Evolutionary conservation across 306 rosid genomes (phyloP), one percentile per base, ranked within the genome.

Genomic region (Cucurbita pepo): DNA sequence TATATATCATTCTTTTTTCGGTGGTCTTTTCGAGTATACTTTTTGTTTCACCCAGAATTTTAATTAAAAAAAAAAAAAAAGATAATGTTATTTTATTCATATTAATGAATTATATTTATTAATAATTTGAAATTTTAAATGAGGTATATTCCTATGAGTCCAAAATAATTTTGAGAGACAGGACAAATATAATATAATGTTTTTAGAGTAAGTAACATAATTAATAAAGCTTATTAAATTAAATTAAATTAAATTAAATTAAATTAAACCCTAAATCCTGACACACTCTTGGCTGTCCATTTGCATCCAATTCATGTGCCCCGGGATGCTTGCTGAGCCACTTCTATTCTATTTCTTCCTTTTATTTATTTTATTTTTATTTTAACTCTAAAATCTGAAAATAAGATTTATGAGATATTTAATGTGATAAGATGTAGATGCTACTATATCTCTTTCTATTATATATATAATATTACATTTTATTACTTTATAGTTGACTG

Each of bases 251-350:
- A 30, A 30, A 30, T 30, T 30, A 30, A 30, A 30, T 30, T 30
- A 30, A 30, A 30, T 30, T 30, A 30, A 30, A 52, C 43, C 8
- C 54, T 14, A 50, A 50, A 14, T n/a, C 41, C 57, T 52, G 57
- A 30, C 74, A 69, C 18, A 7, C 57, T 69, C 56, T 47, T 69
- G 59, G 74, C 74, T 69, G 74, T 69, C 74, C 58, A 22, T 47
- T 69, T 36, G 21, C 18, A 19, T 69, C 73, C 38, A 69, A 12
- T 19, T 69, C 74, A 69, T 69, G 74, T 69, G 74, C 74, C 40
- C 74, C 74, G 74, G 1, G 74, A 69, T 69, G 74, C 74, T 47
- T 69, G 73, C 73, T 25, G 73, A 69, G 21, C 66, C 66, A 34
- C 8, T 37, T 36, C 21, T 15, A 14, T 60, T 60, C 1, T 14